These are phyloP conservation scores for Xylaria sp. DNA, from an alignment of 2,329 filamentous ascomycete genomes.

Conservation along the genomic window DNA sequence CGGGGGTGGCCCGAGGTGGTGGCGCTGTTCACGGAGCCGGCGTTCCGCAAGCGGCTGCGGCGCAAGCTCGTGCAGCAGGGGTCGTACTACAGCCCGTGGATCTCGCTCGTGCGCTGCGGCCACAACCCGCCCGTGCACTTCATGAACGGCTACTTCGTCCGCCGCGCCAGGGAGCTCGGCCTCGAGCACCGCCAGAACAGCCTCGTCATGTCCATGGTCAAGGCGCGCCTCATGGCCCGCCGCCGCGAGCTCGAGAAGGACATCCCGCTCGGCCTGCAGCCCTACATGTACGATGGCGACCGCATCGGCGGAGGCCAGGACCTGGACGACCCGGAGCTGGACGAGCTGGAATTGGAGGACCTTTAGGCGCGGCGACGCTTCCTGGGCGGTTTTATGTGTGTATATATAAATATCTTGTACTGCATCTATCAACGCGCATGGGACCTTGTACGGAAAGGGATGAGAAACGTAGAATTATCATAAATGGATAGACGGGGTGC, in stretches of 20 bases:
- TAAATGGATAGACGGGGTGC: background rate
- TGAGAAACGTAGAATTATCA: too few species aligned
- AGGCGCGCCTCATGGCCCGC: slow-evolving; percentile 60
- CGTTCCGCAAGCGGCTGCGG: slow-evolving; percentile 64
- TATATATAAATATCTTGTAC: background rate
- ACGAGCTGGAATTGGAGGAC: slow-evolving; percentile 11
- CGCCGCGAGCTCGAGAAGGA: slow-evolving; percentile 35
- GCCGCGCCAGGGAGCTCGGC: slow-evolving; percentile 70
- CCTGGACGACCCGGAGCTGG: slow-evolving; percentile 6
- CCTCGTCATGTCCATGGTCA: slow-evolving; percentile 71
- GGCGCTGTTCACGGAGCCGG: slow-evolving; percentile 58
- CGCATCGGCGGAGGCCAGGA: slow-evolving; percentile 24
- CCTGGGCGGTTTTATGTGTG: background rate
- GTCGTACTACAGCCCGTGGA: slow-evolving; percentile 67
- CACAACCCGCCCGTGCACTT: slow-evolving; percentile 76
- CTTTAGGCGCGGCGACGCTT: too few species aligned
- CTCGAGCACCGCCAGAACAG: slow-evolving; percentile 74
- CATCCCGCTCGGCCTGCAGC: slow-evolving; percentile 26
- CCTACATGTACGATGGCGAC: slow-evolving; percentile 35
- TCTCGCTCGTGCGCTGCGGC: slow-evolving; percentile 64
- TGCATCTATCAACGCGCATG: background rate
- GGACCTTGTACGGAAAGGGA: background rate
- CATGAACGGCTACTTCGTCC: slow-evolving; percentile 86
- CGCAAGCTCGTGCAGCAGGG: slow-evolving; percentile 56
- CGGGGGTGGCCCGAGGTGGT: slow-evolving; percentile 60